These are phyloP conservation scores for Penicillium sclerotigenum DNA, from an alignment of 2,329 filamentous ascomycete species.

Conservation along the genomic window DNA sequence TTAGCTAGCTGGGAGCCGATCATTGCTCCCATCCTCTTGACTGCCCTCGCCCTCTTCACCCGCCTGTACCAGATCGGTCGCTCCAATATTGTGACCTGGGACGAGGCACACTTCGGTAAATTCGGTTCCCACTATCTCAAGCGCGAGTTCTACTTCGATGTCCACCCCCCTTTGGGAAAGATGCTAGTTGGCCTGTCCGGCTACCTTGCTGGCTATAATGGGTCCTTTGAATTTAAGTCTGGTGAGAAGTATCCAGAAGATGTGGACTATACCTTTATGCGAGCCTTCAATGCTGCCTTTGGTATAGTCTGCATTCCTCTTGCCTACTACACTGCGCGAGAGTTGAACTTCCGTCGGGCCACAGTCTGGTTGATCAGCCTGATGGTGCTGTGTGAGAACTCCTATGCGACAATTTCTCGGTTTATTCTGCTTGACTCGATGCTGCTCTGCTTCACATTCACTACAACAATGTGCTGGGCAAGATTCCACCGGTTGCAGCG, in stretches of 20 bases:
- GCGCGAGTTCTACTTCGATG: conserved; percentile 98
- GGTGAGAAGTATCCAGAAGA: conserved; percentile 92
- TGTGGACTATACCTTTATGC: conserved; percentile 97
- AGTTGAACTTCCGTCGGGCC: conserved; percentile 79
- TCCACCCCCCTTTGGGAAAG: conserved; percentile 93
- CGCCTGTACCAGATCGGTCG: conserved; percentile 66
- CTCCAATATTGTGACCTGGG: conserved; percentile 71
- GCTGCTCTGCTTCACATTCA: conserved; percentile 98
- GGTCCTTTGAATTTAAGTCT: conserved; percentile 98
- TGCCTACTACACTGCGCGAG: conserved; percentile 91
- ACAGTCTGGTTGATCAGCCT: conserved; percentile 93
- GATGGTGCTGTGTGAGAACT: conserved; percentile 99
- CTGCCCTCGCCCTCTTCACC: conserved; percentile 62
- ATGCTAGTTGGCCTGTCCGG: conserved; percentile 97
- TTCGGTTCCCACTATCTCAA: conserved; percentile 99
- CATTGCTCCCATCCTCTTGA: conserved; percentile 63
- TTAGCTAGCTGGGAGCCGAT: conserved; percentile 61
- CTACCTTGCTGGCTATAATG: conserved; percentile 96
- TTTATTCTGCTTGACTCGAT: conserved; percentile 99
- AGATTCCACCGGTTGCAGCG: conserved; percentile 89
- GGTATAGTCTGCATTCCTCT: conserved; percentile 88
- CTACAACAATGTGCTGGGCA: conserved; percentile 93
- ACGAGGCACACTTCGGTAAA: conserved; percentile 71
- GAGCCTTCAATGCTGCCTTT: conserved; percentile 93
- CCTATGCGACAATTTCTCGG: conserved; percentile 96